Base-by-base conservation (phyloP, 495 filamentous ascomycete species). In the Xanthoparmelia taractica region DNA sequence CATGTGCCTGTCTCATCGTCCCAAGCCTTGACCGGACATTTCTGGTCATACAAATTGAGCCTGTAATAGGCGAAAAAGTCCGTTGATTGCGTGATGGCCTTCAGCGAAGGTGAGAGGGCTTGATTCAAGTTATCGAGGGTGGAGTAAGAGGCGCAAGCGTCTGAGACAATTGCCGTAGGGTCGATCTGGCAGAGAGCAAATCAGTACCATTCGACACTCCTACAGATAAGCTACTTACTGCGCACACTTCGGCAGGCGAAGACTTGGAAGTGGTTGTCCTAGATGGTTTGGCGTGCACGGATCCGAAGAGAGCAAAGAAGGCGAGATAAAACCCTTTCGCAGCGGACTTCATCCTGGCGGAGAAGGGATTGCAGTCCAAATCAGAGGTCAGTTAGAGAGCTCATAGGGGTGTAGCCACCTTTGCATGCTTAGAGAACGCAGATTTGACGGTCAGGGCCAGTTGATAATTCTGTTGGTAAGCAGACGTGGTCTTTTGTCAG, bases 51-150 rank as follows among this genome's bases (percentile, higher is more conserved):
- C n/a, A 98, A 84, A 73, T 97, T 97, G 27, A 98, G 77, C 33
- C 94, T 89, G 75, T 97, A 98, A 72, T 97, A 91, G 60, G 92
- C 88, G 74, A 98, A 98, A 80, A 96, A 98, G 73, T 98, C 94
- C 69, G 93, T 95, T 57, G 88, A 85, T 72, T 84, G 84, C 1
- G 90, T 94, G 47, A 98, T 80, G 7, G 87, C 84, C 69, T 89
- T 81, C 56, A 98, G 75, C n/a, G 85, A 83, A n/a, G 91, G 86
- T 69, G 85, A 85, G 56, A 97, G 80, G 57, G 84, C 81, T 63
- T 81, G 76, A 73, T 97, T 98, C 11, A 97, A 79, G 27, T 77
- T 73, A 69, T 98, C 91, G 75, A 98, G 87, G 33, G 88, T 90
- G 56, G 86, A 86, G 73, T 96, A 98, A 47, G 93, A 94, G 52